Evolutionary conservation across 2,329 filamentous ascomycete genomes (phyloP), one percentile per base, ranked within the genome.

Genomic region (Cordyceps fumosorosea): DNA sequence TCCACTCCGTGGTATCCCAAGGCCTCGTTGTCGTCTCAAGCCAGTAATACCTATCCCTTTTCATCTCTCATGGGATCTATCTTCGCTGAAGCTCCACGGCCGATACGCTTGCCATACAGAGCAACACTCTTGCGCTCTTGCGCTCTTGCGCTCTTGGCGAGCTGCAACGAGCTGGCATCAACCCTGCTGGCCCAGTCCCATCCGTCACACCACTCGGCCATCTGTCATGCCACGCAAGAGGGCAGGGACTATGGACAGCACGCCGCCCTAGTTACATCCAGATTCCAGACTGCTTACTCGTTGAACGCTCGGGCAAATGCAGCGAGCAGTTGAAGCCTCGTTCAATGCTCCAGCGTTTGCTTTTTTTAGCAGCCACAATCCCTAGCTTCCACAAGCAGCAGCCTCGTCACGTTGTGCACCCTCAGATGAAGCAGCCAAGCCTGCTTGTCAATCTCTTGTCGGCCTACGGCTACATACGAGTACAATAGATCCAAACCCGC

Each of bases 271-370:
- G 37, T 40, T 37, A 37, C 29, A 29, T 29, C 29, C 5, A 29
- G 29, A 29, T 29, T 37, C 10, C 34, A 4, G 11, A 12, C 34
- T 37, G 11, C 4, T 14, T 12, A 37, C 34, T 37, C 34, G 34
- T 37, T 12, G 22, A 54, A 56, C 59, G 59, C 51, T 56, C 51
- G 48, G 22, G 26, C 51, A 61, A 47, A 61, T 55, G 59, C 59
- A 55, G 47, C 6, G 26, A 54, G 26, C 57, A 45, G 24, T 55
- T 60, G 11, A 48, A n/a, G 6, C 22, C 22, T 11, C 42, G 16
- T 29, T 7, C 29, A 29, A 29, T 29, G 29, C n/a, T 20, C 20
- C 12, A 26, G 11, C 11, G 22, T 12, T 48, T 40, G n/a, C 51
- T 20, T 37, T 60, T 45, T 45, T 51, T 20, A n/a, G 44, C 56